Evolutionary conservation across 805 yeast species (phyloP), one percentile per base, ranked within the genome.

Genomic region (Saturnispora galanensis): DNA sequence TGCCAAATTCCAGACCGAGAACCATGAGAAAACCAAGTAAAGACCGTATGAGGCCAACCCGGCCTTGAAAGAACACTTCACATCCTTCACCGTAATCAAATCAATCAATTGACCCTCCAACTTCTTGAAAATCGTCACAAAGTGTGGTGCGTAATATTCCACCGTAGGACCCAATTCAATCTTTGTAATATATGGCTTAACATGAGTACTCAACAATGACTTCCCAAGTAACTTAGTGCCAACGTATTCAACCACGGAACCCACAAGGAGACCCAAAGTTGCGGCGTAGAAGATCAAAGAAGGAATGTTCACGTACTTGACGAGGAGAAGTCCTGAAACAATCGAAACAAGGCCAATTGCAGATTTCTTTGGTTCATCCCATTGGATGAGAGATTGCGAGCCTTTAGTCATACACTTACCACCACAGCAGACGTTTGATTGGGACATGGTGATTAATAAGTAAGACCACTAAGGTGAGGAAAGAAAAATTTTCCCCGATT

Each of bases 131-230:
- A 59, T 60, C 7, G 53, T 52, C 32, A 59, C 65, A 50, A 64
- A 60, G 53, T 73, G 69, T n/a, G 57, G 48, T 16, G 63, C 56
- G 42, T 57, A 56, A 26, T 48, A 42, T 15, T 56, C 62, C 15
- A 61, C 59, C 38, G 48, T 50, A 29, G 57, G 51, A 39, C 64
- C 58, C 29, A 56, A 42, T 47, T 54, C 57, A 5, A 69, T 54
- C 46, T 58, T 56, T 39, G 64, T 58, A n/a, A 75, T 67, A 10
- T 31, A n/a, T 45, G 93, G 86, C 45, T 93, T 87, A 62, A 74
- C 80, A 71, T 83, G 79, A 56, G 79, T 76, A 49, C 88, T 74
- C 49, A 90, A 81, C 50, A 89, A 71, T 15, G 97, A 96, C 58
- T 72, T 69, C 52, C 96, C 96, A 41, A 84, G 73, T 52, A 82